Percentiles rank a stretch among this genome's conserved stretches.
phyloP scores from a whole-genome alignment of 306 rosid genomes.

The Leucaena leucocephala region DNA sequence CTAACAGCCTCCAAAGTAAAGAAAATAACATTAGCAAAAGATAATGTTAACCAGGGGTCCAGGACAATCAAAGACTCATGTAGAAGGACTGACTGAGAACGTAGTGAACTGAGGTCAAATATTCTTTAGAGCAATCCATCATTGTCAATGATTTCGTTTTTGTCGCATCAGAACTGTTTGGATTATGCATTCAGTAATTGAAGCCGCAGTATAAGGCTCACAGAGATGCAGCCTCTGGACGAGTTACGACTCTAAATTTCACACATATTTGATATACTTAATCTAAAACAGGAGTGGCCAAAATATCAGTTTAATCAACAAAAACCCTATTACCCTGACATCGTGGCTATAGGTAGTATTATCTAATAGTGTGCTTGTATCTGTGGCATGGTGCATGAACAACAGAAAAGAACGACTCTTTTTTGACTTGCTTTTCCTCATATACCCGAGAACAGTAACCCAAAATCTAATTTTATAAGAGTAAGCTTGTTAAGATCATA shows the following conservation, averaged over 20 bases:
- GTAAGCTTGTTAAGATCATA: too few relatives aligned
- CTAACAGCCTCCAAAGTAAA: constrained; percentile 12
- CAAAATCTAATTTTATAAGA: neutral
- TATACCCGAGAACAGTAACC: neutral
- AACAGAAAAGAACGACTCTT: neutral
- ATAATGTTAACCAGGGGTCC: neutral
- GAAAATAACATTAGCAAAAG: neutral
- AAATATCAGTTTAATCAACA: neutral
- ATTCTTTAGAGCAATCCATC: constrained; percentile 6
- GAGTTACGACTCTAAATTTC: neutral
- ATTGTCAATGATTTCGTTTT: neutral
- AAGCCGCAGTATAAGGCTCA: neutral
- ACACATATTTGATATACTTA: neutral
- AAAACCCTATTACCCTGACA: neutral
- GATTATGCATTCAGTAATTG: neutral
- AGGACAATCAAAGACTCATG: neutral
- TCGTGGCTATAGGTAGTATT: neutral
- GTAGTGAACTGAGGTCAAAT: neutral
- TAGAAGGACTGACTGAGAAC: neutral
- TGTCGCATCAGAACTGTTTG: neutral
- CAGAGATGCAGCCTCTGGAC: neutral
- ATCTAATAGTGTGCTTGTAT: neutral
- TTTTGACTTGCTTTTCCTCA: neutral
- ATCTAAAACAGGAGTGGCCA: neutral
- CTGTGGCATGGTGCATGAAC: neutral